Evolutionary conservation across 768 basidiomycete genomes (phyloP), one percentile per base, ranked within the genome.

Genomic region (Chiua virens): DNA sequence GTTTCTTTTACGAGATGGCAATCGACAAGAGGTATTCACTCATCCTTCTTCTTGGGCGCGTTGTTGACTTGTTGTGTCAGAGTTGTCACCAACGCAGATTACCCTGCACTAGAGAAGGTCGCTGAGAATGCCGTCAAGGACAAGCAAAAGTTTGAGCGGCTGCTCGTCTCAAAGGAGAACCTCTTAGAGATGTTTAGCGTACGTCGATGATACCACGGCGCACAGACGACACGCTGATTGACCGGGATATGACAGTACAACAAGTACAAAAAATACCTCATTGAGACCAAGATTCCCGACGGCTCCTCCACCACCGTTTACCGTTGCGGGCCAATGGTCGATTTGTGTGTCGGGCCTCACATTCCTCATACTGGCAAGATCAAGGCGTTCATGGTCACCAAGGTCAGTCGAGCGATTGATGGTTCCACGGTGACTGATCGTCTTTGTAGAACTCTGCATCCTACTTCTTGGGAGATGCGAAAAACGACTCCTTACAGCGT

Each of bases 1-100:
- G 97, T 20, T 99, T 99, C 81, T 99, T 97, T 78, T 99, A 99
- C 68, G 97, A 99, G 69, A 98, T 99, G 97, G 85, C 83, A 15
- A 92, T 93, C 58, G 75, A 85, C 34, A 87, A 92, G 52, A 75
- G 89, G 87, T 86, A 71, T 53, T 13, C 36, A 13, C 22, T 21
- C 32, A 4, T 17, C 10, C 15, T 14, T 20, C 6, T 27, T 10
- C 1, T 8, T 27, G 8, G 9, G 5, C 27, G 6, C 27, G 11
- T 34, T 34, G 5, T 22, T 34, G 17, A 47, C 40, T 21, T 5
- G 18, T 5, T 18, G 15, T 5, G 20, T 50, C 60, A 91, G 92
- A 62, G 81, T 86, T 15, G 86, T 99, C 41, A 78, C 83, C 40
- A 84, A 82, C 47, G 68, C 82, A 18, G 97, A 99, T 67, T 98